Evolutionary conservation across 352 stramenopile species (phyloP).

Genomic region (Globisporangium echinulatum): DNA sequence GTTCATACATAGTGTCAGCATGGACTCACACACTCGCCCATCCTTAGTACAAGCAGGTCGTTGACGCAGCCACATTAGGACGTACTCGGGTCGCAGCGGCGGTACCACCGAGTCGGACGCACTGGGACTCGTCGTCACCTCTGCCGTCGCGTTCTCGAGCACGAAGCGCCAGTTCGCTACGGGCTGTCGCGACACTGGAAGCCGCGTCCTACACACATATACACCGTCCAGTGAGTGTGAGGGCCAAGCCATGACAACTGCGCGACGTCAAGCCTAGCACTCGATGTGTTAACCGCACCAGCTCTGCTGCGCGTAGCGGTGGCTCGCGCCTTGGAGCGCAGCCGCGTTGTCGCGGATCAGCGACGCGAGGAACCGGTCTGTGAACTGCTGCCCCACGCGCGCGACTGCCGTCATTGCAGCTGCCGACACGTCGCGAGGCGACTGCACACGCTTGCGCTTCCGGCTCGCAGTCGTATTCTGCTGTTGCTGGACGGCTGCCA

Average conservation of each 20-base stretch:
- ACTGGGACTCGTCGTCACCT: background rate
- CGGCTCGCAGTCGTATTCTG: conserved; percentile 7
- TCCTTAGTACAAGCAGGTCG: background rate
- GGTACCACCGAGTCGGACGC: conserved; percentile 16
- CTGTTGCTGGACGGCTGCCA: conserved; percentile 4
- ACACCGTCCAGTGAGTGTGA: background rate
- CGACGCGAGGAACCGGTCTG: conserved; percentile 36
- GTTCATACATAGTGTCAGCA: background rate
- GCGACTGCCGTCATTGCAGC: conserved; percentile 21
- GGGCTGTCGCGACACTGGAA: conserved; percentile 48
- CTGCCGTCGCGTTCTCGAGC: conserved; percentile 31
- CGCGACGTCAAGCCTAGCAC: background rate
- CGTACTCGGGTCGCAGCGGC: conserved; percentile 29
- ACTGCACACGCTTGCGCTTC: conserved; percentile 32
- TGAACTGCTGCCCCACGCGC: conserved; percentile 27
- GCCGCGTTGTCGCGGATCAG: conserved; percentile 36
- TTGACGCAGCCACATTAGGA: conserved; percentile 1
- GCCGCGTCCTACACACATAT: conserved; percentile 27
- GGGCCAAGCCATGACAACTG: too few relatives aligned
- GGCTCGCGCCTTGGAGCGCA: conserved; percentile 35
- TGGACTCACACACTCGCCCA: background rate
- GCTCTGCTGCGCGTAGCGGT: conserved; percentile 30
- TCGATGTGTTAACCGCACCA: conserved; percentile 20
- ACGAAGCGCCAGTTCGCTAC: conserved; percentile 72
- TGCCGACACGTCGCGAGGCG: conserved; percentile 9